phyloP scores from a whole-genome alignment of 1,284 basidiomycete species.

The Leccinum fallax region DNA sequence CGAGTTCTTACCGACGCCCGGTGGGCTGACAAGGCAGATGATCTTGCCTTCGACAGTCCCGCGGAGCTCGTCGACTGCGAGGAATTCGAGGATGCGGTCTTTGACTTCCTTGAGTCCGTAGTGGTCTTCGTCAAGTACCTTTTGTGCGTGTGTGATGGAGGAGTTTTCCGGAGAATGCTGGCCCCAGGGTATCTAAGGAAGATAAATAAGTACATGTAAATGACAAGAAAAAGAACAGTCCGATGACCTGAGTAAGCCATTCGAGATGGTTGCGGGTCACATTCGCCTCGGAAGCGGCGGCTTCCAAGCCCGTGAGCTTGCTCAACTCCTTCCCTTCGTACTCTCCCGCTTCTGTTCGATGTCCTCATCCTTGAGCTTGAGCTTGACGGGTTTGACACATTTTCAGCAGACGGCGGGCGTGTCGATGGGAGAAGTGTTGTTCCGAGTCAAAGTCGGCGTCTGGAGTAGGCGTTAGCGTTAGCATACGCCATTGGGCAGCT shows the following conservation, averaged over 20 bases:
- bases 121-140: conserved; percentile 94
- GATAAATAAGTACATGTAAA: conserved; percentile 2
- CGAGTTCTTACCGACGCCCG: conserved; percentile 95
- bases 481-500: no score
- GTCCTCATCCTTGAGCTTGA: no score
- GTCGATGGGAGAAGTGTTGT: no score
- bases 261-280: conserved; percentile 98
- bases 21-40: conserved; percentile 94
- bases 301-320: conserved; percentile 92
- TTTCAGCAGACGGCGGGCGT: no score
- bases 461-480: no score
- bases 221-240: neutral
- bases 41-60: conserved; percentile 99
- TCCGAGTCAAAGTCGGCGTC: no score
- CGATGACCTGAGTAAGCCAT: conserved; percentile 85
- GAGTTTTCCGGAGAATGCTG: conserved; percentile 95
- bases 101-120: conserved; percentile 97
- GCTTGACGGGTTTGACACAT: no score
- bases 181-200: conserved; percentile 87
- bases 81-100: conserved; percentile 96
- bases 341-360: no score
- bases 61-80: conserved; percentile 95
- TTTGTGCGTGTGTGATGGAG: conserved; percentile 82
- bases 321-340: conserved; percentile 68
- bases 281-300: conserved; percentile 90